Evolutionary conservation across 331 rosid genomes (phyloP).

Genomic region (Rhamnella rubrinervis): DNA sequence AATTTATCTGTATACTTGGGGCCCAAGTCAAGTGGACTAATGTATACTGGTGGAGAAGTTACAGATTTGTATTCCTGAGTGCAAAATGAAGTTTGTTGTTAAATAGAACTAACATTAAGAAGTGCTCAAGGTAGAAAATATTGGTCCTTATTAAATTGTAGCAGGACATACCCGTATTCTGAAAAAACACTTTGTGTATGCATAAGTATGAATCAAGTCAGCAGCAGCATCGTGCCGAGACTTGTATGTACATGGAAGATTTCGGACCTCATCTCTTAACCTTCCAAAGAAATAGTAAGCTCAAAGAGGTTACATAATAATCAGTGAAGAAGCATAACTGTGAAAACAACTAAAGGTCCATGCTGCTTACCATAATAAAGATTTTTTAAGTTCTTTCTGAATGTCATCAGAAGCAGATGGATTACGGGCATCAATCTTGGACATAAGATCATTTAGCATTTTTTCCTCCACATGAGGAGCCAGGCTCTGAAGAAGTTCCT

Average conservation of each 20-base stretch:
- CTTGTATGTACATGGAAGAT: slow-evolving; percentile 89
- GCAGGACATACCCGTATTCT: slow-evolving; percentile 72
- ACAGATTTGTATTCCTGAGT: slow-evolving; percentile 73
- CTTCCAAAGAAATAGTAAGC: slow-evolving; percentile 32
- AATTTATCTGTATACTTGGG: slow-evolving; percentile 76
- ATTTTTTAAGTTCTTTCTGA: slow-evolving; percentile 69
- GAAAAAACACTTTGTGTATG: slow-evolving; percentile 79
- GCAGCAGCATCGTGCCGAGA: slow-evolving; percentile 99
- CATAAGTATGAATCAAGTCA: slow-evolving; percentile 94
- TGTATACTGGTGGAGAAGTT: slow-evolving; percentile 96
- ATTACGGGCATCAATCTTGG: slow-evolving; percentile 63
- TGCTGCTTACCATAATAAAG: slow-evolving; percentile 65
- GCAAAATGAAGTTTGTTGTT: slow-evolving; percentile 1
- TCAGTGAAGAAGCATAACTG: slow-evolving; percentile 11
- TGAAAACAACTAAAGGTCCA: slow-evolving; percentile 9
- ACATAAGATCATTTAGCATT: slow-evolving; percentile 59
- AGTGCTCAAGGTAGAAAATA: not conserved
- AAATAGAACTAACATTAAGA: slow-evolving; percentile 12
- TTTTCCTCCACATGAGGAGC: slow-evolving; percentile 68
- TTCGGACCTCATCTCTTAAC: slow-evolving; percentile 96
- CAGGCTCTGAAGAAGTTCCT: slow-evolving; percentile 80
- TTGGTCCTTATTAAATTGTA: slow-evolving; percentile 8
- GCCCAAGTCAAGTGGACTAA: slow-evolving; percentile 98
- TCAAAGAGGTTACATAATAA: slow-evolving; percentile 9
- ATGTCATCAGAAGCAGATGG: slow-evolving; percentile 65